Percentiles rank a stretch among this genome's conserved stretches.
phyloP scores from a whole-genome alignment of 2,329 filamentous ascomycete genomes.

The Fusarium xylarioides region DNA sequence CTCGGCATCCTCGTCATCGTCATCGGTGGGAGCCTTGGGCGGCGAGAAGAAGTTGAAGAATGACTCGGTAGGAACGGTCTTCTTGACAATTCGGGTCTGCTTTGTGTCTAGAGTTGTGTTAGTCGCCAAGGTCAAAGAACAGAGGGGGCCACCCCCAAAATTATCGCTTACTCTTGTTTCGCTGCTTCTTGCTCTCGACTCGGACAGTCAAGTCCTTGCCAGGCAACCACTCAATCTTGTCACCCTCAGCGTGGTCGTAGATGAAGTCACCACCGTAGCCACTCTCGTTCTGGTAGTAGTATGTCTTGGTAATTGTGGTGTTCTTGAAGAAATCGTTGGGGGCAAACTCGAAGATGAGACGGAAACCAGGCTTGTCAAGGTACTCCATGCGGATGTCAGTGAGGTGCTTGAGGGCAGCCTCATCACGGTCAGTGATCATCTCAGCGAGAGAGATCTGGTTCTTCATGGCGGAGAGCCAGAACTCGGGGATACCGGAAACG shows the following conservation, averaged over 20 bases:
- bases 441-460: slow-evolving; percentile 97
- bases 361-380: slow-evolving; percentile 97
- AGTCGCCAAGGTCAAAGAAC: not conserved
- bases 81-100: slow-evolving; percentile 98
- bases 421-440: slow-evolving; percentile 98
- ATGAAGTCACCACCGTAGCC: slow-evolving; percentile 99
- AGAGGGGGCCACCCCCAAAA: not conserved
- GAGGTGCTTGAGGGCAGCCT: slow-evolving; percentile 89
- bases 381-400: slow-evolving; percentile 99
- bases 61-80: slow-evolving; percentile 97
- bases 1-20: slow-evolving; percentile 76
- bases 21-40: slow-evolving; percentile 81
- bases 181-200: slow-evolving; percentile 98
- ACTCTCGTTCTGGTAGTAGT: slow-evolving; percentile 98
- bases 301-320: slow-evolving; percentile 97
- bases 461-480: slow-evolving; percentile 99
- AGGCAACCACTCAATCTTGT: slow-evolving; percentile 96
- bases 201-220: slow-evolving; percentile 93
- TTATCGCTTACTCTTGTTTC: slow-evolving; percentile 87
- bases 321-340: slow-evolving; percentile 98
- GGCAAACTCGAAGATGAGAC: slow-evolving; percentile 95
- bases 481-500: slow-evolving; percentile 90
- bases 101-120: slow-evolving; percentile 79
- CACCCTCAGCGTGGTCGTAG: slow-evolving; percentile 97
- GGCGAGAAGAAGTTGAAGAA: slow-evolving; percentile 99